phyloP scores from a whole-genome alignment of 2,329 filamentous ascomycete genomes.

The Botryotinia convoluta region DNA sequence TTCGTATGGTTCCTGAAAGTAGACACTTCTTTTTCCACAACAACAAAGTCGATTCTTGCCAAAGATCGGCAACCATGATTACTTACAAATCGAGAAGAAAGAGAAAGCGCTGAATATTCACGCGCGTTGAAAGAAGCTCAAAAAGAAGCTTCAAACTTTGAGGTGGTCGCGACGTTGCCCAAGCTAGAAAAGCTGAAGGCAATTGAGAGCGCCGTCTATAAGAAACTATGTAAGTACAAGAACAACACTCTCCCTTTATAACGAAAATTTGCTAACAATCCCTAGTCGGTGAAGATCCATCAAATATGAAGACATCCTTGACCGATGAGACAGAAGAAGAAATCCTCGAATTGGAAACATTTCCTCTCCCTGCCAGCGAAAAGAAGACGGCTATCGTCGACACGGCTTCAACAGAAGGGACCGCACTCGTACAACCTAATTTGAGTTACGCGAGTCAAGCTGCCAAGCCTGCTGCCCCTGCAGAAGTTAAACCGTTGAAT shows the following conservation, averaged over 20 bases:
- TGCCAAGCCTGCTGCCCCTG: neutral
- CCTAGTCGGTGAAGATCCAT: neutral
- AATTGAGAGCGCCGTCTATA: neutral
- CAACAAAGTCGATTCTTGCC: neutral
- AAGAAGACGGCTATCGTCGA: neutral
- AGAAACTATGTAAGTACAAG: neutral
- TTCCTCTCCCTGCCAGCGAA: neutral
- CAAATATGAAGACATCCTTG: neutral
- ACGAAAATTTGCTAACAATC: neutral
- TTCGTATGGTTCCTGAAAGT: too few relatives aligned
- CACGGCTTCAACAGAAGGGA: neutral
- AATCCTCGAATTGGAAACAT: too few relatives aligned
- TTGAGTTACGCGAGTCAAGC: neutral
- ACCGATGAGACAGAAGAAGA: neutral
- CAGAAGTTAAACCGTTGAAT: neutral
- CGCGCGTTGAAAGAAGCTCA: neutral
- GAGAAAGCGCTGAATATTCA: neutral
- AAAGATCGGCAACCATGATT: neutral
- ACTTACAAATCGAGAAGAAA: neutral
- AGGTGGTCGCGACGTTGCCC: neutral
- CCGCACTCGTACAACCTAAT: neutral
- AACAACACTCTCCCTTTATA: neutral
- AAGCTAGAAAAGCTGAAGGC: neutral
- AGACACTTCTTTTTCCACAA: neutral
- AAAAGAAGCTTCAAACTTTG: neutral